Evolutionary conservation across 345 rosid species (phyloP).

Genomic region (Nephelium lappaceum): DNA sequence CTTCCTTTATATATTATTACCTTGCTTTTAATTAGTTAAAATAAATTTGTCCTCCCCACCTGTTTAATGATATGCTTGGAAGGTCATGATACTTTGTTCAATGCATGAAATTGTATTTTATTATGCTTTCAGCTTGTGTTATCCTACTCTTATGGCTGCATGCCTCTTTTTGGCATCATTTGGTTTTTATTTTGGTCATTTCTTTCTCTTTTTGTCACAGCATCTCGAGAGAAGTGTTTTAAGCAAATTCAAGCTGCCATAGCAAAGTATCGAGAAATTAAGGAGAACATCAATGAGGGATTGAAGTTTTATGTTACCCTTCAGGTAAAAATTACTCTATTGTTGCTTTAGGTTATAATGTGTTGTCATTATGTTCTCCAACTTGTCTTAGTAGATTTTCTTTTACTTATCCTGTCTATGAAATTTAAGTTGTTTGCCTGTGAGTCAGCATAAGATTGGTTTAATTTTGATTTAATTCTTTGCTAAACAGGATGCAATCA

Average conservation of each 20-base stretch:
- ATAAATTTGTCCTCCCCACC: background rate
- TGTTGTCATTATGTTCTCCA: background rate
- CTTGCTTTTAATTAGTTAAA: background rate
- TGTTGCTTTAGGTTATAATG: background rate
- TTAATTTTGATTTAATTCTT: background rate
- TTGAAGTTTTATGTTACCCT: conserved; percentile 96
- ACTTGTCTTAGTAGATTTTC: background rate
- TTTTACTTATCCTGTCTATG: background rate
- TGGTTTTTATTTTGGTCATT: conserved; percentile 16
- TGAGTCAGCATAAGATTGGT: background rate
- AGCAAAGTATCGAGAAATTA: conserved; percentile 85
- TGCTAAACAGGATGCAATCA: conserved; percentile 81
- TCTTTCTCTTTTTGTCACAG: conserved; percentile 41
- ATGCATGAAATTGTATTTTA: background rate
- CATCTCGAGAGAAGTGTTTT: conserved; percentile 87
- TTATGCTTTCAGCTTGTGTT: background rate
- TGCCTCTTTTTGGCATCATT: conserved; percentile 1
- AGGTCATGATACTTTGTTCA: background rate
- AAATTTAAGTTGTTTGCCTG: background rate
- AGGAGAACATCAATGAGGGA: conserved; percentile 96
- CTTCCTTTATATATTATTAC: background rate
- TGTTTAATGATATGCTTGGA: background rate
- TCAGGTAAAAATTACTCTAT: conserved; percentile 56
- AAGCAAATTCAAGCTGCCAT: conserved; percentile 93
- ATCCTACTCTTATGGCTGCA: background rate